A percentile compares a stretch with the other conserved stretches of the same genome.
Conservation (phyloP, 225 moss, liverwort and hornwort species). For the Polytrichum formosum region DNA sequence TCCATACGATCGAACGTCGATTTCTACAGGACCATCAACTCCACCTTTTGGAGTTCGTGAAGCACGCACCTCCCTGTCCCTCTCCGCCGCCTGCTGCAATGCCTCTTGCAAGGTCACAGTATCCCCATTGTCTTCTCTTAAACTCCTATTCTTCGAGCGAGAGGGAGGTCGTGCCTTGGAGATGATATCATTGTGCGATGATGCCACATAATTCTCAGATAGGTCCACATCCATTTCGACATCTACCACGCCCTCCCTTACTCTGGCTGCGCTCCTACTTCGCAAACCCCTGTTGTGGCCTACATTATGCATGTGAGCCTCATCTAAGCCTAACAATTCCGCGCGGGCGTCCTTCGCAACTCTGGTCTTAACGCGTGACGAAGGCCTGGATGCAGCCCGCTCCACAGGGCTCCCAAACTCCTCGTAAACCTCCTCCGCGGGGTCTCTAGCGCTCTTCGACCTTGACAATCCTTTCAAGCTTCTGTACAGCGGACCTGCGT, state of each 20-base stretch:
- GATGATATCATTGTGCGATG: conserved; percentile 11
- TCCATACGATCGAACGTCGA: conserved; percentile 25
- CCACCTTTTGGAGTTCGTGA: conserved; percentile 14
- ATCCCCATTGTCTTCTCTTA: conserved; percentile 22
- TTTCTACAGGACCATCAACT: conserved; percentile 23
- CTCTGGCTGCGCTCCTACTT: conserved; percentile 36
- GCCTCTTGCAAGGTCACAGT: conserved; percentile 17
- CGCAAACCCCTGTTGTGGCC: conserved; percentile 33
- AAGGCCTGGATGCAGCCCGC: conserved; percentile 33
- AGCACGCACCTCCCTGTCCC: conserved; percentile 22
- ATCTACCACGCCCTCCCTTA: conserved; percentile 36
- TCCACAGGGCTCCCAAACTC: conserved; percentile 44
- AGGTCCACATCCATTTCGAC: conserved; percentile 26
- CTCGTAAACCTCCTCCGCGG: conserved; percentile 45
- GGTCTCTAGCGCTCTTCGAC: conserved; percentile 39
- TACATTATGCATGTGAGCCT: conserved; percentile 23
- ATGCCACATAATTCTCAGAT: conserved; percentile 4
- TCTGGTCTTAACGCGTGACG: conserved; percentile 42
- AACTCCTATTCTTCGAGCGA: conserved; percentile 26
- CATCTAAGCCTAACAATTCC: conserved; percentile 50
- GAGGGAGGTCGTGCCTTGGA: conserved; percentile 41
- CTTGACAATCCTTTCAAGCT: conserved; percentile 27
- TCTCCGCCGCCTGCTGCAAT: conserved; percentile 19
- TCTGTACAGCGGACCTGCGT: conserved; percentile 16
- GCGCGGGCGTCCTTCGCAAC: conserved; percentile 39